A percentile compares a stretch with the other conserved stretches of the same genome.
phyloP scores from a whole-genome alignment of 331 rosid genomes.

The Malus hybrid region DNA sequence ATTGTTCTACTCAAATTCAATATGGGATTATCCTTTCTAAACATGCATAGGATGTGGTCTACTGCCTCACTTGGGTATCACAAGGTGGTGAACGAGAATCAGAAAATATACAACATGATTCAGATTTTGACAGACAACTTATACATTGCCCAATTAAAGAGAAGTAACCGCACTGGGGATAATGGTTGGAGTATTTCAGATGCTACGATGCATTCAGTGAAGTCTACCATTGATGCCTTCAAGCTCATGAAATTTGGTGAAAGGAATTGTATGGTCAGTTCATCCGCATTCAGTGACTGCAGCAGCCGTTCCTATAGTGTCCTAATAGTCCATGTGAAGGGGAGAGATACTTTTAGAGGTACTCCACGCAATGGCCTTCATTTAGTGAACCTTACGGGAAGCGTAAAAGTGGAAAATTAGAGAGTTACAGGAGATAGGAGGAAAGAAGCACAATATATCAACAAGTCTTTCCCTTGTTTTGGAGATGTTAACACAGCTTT shows the following conservation, averaged over 20 bases:
- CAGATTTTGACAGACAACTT: slow-evolving; percentile 76
- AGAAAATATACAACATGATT: slow-evolving; percentile 69
- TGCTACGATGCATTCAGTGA: slow-evolving; percentile 55
- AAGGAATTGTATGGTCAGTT: slow-evolving; percentile 69
- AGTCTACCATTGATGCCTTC: slow-evolving; percentile 66
- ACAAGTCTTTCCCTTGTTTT: slow-evolving; percentile 92
- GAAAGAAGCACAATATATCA: slow-evolving; percentile 80
- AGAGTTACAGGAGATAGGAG: slow-evolving; percentile 89
- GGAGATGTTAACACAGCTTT: slow-evolving; percentile 89
- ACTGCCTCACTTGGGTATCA: slow-evolving; percentile 68
- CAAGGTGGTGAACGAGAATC: slow-evolving; percentile 71
- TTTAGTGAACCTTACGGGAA: slow-evolving; percentile 95
- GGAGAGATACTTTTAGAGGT: slow-evolving; percentile 61
- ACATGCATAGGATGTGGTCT: slow-evolving; percentile 19
- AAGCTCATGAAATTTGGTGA: slow-evolving; percentile 78
- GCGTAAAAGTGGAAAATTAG: slow-evolving; percentile 82
- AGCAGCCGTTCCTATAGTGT: slow-evolving; percentile 94
- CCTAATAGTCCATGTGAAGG: slow-evolving; percentile 81
- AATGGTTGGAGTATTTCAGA: slow-evolving; percentile 76
- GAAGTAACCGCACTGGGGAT: slow-evolving; percentile 55
- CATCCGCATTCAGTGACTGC: slow-evolving; percentile 62
- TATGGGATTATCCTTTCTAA: too few relatives aligned
- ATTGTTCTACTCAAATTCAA: too few relatives aligned
- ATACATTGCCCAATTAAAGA: slow-evolving; percentile 59
- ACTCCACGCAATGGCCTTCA: slow-evolving; percentile 65